phyloP scores from a whole-genome alignment of 495 filamentous ascomycete species.

The Aspergillus incahuasiensis region DNA sequence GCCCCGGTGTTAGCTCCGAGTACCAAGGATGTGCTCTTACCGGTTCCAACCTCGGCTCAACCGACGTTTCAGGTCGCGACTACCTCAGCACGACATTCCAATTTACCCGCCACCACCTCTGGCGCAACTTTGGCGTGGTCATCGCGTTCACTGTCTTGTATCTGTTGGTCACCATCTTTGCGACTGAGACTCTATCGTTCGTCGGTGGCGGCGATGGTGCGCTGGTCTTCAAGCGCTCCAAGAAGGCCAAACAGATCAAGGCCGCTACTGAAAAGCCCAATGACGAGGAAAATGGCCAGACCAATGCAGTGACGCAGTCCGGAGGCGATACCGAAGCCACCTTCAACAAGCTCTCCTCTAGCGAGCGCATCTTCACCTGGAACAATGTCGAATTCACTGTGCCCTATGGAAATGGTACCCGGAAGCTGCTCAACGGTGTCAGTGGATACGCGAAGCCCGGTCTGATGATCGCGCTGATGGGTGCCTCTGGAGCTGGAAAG shows the following conservation, averaged over 20 bases:
- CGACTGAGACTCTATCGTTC: conserved; percentile 50
- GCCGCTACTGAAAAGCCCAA: conserved; percentile 34
- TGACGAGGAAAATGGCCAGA: conserved; percentile 45
- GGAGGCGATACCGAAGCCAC: conserved; percentile 31
- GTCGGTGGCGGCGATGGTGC: conserved; percentile 53
- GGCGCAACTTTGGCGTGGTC: conserved; percentile 77
- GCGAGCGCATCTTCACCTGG: conserved; percentile 73
- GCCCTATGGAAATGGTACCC: conserved; percentile 63
- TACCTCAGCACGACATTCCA: conserved; percentile 55
- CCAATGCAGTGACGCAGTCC: conserved; percentile 35
- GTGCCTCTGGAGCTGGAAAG: conserved; percentile 81
- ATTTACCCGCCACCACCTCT: conserved; percentile 62
- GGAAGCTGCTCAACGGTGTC: conserved; percentile 66
- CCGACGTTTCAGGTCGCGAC: conserved; percentile 49
- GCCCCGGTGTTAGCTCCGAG: conserved; percentile 41
- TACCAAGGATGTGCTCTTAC: conserved; percentile 61
- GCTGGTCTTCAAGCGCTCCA: conserved; percentile 64
- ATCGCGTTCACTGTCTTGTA: conserved; percentile 67
- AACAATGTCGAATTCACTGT: conserved; percentile 67
- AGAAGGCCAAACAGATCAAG: conserved; percentile 50
- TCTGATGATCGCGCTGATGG: conserved; percentile 75
- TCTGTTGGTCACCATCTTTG: conserved; percentile 60
- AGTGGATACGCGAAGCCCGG: conserved; percentile 78
- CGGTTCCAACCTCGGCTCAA: conserved; percentile 45
- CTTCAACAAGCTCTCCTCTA: conserved; percentile 53